Conservation (phyloP, 2,329 filamentous ascomycete species). For the Neopestalotiopsis clavispora region DNA sequence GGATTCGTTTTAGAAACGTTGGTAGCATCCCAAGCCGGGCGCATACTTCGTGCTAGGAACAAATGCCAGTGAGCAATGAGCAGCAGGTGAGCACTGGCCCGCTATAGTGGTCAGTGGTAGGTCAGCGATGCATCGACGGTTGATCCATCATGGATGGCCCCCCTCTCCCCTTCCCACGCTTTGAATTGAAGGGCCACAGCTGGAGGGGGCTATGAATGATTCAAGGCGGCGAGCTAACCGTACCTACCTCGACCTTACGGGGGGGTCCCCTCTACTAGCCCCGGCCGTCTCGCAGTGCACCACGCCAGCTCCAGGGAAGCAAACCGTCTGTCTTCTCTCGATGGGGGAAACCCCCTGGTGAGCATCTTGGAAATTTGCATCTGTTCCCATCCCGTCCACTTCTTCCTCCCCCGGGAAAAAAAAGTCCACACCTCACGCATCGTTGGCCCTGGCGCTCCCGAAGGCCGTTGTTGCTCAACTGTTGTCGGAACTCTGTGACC, state of each 20-base stretch:
- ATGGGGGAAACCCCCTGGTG: constrained; percentile 13
- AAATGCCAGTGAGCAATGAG: not conserved
- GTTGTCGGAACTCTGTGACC: not conserved
- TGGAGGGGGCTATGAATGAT: constrained; percentile 5
- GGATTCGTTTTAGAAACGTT: not conserved
- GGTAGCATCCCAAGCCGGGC: not conserved
- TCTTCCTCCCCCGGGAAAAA: not conserved
- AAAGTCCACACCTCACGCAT: not conserved
- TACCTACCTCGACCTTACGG: constrained; percentile 1
- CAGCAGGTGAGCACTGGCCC: not conserved
- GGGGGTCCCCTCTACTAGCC: constrained; percentile 1
- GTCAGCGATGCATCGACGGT: not conserved
- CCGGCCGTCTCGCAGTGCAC: not conserved
- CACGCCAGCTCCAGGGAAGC: constrained; percentile 6
- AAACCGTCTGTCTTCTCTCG: not conserved
- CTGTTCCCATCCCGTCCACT: constrained; percentile 1
- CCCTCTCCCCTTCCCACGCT: not conserved
- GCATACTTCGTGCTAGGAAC: not conserved
- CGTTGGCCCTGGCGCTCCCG: constrained; percentile 7
- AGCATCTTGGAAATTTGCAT: constrained; percentile 16
- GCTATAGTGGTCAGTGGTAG: not conserved
- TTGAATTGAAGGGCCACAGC: not conserved
- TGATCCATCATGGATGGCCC: not conserved
- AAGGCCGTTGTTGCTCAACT: not conserved
- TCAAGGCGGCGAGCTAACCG: constrained; percentile 1